These are phyloP conservation scores for Corylus avellana DNA, from an alignment of 306 rosid species.

Conservation along the genomic window DNA sequence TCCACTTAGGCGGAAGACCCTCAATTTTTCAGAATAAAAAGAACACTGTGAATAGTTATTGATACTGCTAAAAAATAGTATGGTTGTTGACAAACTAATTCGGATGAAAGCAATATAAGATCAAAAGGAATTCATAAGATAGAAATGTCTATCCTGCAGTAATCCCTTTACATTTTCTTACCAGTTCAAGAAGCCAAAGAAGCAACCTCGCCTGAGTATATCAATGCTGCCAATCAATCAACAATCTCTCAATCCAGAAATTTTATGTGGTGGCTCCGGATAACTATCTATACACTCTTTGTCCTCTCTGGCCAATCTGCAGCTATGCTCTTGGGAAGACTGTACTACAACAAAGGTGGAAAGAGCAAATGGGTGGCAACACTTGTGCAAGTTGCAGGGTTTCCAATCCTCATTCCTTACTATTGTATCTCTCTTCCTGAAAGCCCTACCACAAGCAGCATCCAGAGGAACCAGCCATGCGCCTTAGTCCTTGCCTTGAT, in stretches of 20 bases:
- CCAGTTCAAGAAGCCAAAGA: conserved; percentile 20
- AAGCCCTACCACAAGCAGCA: too few species aligned
- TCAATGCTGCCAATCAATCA: background rate
- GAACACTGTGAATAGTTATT: background rate
- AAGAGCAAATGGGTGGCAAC: too few species aligned
- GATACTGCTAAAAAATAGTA: background rate
- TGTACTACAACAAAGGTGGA: too few species aligned
- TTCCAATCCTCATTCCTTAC: too few species aligned
- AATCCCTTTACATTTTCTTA: conserved; percentile 1
- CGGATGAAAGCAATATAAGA: background rate
- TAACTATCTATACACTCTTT: conserved; percentile 8
- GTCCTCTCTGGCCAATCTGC: background rate
- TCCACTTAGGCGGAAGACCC: background rate
- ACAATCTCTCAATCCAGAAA: background rate
- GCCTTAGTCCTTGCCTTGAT: too few species aligned
- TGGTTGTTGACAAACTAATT: background rate
- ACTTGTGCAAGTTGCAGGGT: too few species aligned
- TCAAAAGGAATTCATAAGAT: background rate
- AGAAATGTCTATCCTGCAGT: background rate
- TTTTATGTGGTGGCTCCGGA: too few species aligned
- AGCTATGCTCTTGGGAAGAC: too few species aligned
- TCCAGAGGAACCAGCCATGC: too few species aligned
- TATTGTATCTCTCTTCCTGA: too few species aligned
- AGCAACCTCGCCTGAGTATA: background rate
- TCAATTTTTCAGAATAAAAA: background rate